Percentiles rank a stretch among this genome's conserved stretches.
These are phyloP conservation scores for Trematosphaeria pertusa DNA, from an alignment of 2,329 filamentous ascomycete genomes.

Conservation along the genomic window DNA sequence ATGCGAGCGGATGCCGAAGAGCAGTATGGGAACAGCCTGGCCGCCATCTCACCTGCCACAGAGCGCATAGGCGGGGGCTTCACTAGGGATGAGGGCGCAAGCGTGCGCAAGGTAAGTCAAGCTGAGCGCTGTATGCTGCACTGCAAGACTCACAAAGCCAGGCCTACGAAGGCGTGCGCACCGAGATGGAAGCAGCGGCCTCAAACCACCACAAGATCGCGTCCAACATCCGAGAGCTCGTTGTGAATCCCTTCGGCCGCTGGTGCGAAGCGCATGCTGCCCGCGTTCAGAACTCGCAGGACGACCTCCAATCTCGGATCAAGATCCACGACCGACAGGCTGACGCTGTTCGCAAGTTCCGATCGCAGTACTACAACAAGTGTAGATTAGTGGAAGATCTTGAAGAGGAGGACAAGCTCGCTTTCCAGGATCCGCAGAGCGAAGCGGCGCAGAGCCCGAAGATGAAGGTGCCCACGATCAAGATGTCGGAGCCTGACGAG, in stretches of 20 bases:
- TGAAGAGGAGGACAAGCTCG: slow-evolving; percentile 98
- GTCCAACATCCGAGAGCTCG: slow-evolving; percentile 93
- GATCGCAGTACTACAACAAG: slow-evolving; percentile 98
- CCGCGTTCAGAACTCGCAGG: slow-evolving; percentile 91
- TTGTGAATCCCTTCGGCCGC: slow-evolving; percentile 89
- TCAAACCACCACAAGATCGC: slow-evolving; percentile 95
- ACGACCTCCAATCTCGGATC: slow-evolving; percentile 88
- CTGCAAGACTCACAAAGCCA: slow-evolving; percentile 49
- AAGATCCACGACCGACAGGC: slow-evolving; percentile 93
- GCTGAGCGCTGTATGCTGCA: not conserved
- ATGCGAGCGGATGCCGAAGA: slow-evolving; percentile 97
- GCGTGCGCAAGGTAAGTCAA: slow-evolving; percentile 80
- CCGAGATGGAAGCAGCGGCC: slow-evolving; percentile 89
- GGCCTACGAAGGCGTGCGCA: slow-evolving; percentile 93
- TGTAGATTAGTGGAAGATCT: slow-evolving; percentile 94
- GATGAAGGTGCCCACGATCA: slow-evolving; percentile 81
- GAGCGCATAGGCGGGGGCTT: slow-evolving; percentile 88
- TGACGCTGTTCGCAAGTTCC: slow-evolving; percentile 88
- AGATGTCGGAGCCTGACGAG: slow-evolving; percentile 75
- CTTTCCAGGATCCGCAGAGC: slow-evolving; percentile 82
- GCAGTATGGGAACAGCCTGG: slow-evolving; percentile 79
- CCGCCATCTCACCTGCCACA: slow-evolving; percentile 80
- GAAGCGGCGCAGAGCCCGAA: slow-evolving; percentile 58
- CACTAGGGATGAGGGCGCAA: slow-evolving; percentile 90
- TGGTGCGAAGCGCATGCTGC: slow-evolving; percentile 97